Conservation (phyloP, 2,329 filamentous ascomycete genomes). For the Dothideomycetes sp. region DNA sequence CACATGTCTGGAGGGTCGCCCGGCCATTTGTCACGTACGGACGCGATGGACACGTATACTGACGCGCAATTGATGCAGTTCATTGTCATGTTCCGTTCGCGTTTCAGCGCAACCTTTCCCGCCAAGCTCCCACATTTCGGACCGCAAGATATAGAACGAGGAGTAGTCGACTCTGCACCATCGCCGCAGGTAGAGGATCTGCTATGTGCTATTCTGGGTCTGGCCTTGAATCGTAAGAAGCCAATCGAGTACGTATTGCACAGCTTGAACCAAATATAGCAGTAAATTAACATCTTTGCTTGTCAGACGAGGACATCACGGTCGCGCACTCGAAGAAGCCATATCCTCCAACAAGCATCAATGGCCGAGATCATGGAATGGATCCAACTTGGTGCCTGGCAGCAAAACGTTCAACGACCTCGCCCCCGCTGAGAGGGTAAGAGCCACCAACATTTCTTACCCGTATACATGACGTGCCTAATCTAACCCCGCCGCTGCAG, state of each 20-base stretch:
- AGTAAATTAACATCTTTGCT: neutral
- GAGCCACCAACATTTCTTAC: too few species aligned
- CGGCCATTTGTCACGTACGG: constrained; percentile 14
- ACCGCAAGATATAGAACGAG: constrained; percentile 87
- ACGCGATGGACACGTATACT: constrained; percentile 29
- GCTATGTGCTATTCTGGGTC: constrained; percentile 74
- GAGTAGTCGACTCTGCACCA: constrained; percentile 65
- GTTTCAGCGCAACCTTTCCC: constrained; percentile 82
- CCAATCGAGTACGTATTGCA: constrained; percentile 69
- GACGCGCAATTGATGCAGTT: constrained; percentile 49
- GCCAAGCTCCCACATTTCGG: constrained; percentile 82
- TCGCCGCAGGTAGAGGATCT: constrained; percentile 80
- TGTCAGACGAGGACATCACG: constrained; percentile 76
- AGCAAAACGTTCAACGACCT: constrained; percentile 73
- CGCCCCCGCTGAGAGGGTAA: constrained; percentile 69
- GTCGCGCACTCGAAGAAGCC: constrained; percentile 86
- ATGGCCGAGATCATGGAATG: constrained; percentile 78
- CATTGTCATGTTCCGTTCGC: constrained; percentile 93
- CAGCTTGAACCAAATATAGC: neutral
- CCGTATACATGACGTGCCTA: neutral
- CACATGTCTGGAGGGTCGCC: constrained; percentile 5
- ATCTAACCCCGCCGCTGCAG: too few species aligned
- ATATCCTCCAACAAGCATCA: constrained; percentile 73
- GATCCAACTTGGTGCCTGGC: constrained; percentile 71
- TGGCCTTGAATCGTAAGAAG: constrained; percentile 94